Conservation (phyloP, 129 eudicot genomes). For the Ambrosia artemisiifolia region DNA sequence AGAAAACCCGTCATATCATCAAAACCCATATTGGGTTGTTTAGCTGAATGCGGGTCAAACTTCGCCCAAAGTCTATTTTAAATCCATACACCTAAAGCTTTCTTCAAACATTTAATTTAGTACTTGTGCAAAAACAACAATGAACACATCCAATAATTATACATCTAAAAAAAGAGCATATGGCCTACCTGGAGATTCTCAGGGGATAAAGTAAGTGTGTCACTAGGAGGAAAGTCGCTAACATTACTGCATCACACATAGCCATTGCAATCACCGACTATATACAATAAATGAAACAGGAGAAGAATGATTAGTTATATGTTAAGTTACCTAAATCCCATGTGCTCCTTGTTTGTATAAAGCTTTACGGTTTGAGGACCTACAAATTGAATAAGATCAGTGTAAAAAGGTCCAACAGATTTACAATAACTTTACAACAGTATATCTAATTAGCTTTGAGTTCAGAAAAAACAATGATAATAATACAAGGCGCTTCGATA, state of each 20-base stretch:
- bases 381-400: conserved; percentile 28
- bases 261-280: conserved; percentile 10
- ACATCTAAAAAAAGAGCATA: not conserved
- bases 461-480: not conserved
- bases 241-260: conserved; percentile 63
- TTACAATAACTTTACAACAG: not conserved
- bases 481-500: not conserved
- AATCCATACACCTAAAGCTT: not conserved
- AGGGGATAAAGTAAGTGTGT: conserved; percentile 54
- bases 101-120: no score
- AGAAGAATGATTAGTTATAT: not conserved
- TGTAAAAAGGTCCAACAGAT: not conserved
- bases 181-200: conserved; percentile 67
- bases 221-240: conserved; percentile 85
- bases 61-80: no score
- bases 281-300: not conserved
- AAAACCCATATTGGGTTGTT: not conserved
- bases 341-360: conserved; percentile 86
- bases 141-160: not conserved
- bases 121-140: no score
- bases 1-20: not conserved
- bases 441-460: not conserved
- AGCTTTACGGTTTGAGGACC: conserved; percentile 92
- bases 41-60: no score
- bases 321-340: conserved; percentile 83